Percentiles rank a stretch among this genome's conserved stretches.
phyloP scores from a whole-genome alignment of 768 basidiomycete genomes.

The Psilocybe tampanensis region DNA sequence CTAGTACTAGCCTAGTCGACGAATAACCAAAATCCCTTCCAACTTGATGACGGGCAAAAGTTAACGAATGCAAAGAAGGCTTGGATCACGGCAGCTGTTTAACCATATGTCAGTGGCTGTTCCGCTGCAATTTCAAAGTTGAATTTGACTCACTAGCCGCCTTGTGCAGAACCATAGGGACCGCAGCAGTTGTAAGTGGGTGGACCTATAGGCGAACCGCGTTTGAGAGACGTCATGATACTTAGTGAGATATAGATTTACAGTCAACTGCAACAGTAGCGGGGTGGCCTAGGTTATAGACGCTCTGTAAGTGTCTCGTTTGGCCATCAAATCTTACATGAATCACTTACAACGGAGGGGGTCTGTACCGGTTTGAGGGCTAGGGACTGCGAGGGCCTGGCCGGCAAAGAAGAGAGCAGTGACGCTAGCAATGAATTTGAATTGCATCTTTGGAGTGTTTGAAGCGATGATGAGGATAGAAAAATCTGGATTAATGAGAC shows the following conservation, averaged over 20 bases:
- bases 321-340: background rate
- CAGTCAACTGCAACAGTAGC: slow-evolving; percentile 10
- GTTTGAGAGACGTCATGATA: background rate
- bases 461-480: background rate
- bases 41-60: background rate
- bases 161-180: slow-evolving; percentile 14
- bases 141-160: slow-evolving; percentile 16
- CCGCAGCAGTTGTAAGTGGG: slow-evolving; percentile 21
- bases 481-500: background rate
- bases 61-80: slow-evolving; percentile 19
- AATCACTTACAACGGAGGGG: slow-evolving; percentile 17
- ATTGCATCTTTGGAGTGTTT: slow-evolving; percentile 14
- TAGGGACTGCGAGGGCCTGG: slow-evolving; percentile 17
- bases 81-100: slow-evolving; percentile 20
- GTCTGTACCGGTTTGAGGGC: slow-evolving; percentile 14
- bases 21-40: too few species aligned
- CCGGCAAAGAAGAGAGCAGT: slow-evolving; percentile 15
- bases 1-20: too few species aligned
- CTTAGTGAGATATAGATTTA: slow-evolving; percentile 4
- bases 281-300: slow-evolving; percentile 12
- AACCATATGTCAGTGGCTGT: background rate
- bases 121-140: too few species aligned
- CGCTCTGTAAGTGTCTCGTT: background rate
- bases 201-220: slow-evolving; percentile 13
- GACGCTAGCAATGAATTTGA: slow-evolving; percentile 17